Base-by-base conservation (phyloP, 495 filamentous ascomycete genomes). In the Lepidopterella palustris region DNA sequence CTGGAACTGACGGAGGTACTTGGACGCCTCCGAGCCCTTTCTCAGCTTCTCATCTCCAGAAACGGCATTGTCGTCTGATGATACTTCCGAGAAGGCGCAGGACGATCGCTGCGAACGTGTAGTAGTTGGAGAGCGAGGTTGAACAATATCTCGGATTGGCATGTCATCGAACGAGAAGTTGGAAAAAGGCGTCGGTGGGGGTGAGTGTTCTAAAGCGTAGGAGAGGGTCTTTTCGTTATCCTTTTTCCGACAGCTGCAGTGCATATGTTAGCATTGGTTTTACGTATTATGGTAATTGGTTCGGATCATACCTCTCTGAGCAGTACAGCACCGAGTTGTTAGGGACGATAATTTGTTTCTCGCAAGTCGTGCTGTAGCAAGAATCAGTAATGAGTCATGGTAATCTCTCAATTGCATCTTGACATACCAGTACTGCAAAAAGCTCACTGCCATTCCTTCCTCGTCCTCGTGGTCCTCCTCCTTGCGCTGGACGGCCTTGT, bases 331-430 rank as follows among this genome's bases (percentile, higher is more conserved):
- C 77, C 11, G 77, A 78, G 62, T 81, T 80, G 69, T 82, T 79
- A 35, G 86, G 87, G 32, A 82, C 77, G 18, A 81, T 76, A 56
- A 87, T 86, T 69, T 88, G 86, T 68, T 80, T 82, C 61, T 84
- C 80, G 71, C 85, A 89, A 68, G 80, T 80, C 48, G 80, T 76
- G 65, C 83, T 84, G 69, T 13, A 50, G 66, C 39, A 50, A 27
- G 26, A 52, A 67, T 39, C 48, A 11, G 28, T 63, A 21, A 67
- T 28, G 45, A 39, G 18, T 42, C 11, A 25, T 20, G 21, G 20
- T 9, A 24, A 45, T 20, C 26, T 20, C 5, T 5, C 18, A 5
- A 28, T n/a, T 45, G 24, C 52, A 53, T 54, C 32, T 8, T 25
- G 35, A 75, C 78, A 52, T 76, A 87, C 84, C 84, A 87, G 70